A percentile compares a stretch with the other conserved stretches of the same genome.
Evolutionary conservation across 169 alveolate species (phyloP).

Genomic region (Plasmodium vivax): DNA sequence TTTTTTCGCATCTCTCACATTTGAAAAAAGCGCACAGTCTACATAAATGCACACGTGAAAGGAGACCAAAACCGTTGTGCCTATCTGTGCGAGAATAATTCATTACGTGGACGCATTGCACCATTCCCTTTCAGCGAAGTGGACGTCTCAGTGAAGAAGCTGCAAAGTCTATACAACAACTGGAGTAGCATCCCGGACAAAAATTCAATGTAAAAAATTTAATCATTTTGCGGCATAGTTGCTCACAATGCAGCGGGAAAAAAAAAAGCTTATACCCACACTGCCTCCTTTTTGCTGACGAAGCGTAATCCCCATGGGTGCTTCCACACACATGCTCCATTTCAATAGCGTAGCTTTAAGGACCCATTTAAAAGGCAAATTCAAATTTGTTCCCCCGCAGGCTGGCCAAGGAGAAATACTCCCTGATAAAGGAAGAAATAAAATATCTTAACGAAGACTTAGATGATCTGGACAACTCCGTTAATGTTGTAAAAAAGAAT

Average conservation of each 20-base stretch:
- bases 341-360: background rate
- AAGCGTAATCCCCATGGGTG: background rate
- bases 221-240: background rate
- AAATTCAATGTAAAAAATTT: constrained; percentile 25
- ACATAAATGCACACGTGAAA: background rate
- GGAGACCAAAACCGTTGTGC: background rate
- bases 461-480: constrained; percentile 62
- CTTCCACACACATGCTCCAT: background rate
- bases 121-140: constrained; percentile 49
- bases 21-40: background rate
- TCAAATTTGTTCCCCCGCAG: constrained; percentile 2
- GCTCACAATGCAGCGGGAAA: background rate
- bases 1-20: background rate
- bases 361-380: background rate
- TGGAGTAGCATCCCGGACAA: constrained; percentile 66
- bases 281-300: background rate
- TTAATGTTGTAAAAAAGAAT: constrained; percentile 64
- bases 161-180: constrained; percentile 44
- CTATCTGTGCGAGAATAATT: background rate
- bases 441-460: constrained; percentile 63
- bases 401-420: constrained; percentile 56
- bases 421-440: constrained; percentile 64
- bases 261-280: background rate
- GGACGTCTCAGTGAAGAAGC: constrained; percentile 36
- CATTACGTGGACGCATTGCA: background rate